These are phyloP conservation scores for Pezicula carpinea DNA, from an alignment of 2,329 filamentous ascomycete species.

Conservation along the genomic window DNA sequence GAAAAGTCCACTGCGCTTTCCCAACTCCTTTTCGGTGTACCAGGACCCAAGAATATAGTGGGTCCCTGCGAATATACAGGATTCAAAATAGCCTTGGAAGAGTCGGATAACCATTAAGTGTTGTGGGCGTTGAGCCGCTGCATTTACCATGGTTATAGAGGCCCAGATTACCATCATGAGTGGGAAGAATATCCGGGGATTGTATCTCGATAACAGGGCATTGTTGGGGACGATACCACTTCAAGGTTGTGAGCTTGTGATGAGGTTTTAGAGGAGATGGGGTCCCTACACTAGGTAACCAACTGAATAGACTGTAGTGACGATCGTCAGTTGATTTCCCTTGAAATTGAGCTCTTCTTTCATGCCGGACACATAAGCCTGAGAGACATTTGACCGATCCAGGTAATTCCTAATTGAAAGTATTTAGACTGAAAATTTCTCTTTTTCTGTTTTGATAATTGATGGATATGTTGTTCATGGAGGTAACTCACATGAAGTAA, in stretches of 20 bases:
- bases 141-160: slow-evolving; percentile 57
- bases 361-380: slow-evolving; percentile 52
- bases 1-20: slow-evolving; percentile 57
- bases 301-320: slow-evolving; percentile 43
- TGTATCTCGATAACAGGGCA: slow-evolving; percentile 57
- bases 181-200: slow-evolving; percentile 58
- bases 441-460: not conserved
- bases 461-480: not conserved
- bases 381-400: slow-evolving; percentile 46
- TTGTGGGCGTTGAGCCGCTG: slow-evolving; percentile 43
- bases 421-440: not conserved
- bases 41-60: slow-evolving; percentile 58
- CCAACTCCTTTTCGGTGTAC: slow-evolving; percentile 56
- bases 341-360: slow-evolving; percentile 44
- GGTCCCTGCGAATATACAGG: slow-evolving; percentile 51
- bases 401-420: slow-evolving; percentile 28
- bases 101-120: slow-evolving; percentile 57
- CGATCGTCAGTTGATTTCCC: slow-evolving; percentile 46
- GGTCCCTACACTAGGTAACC: slow-evolving; percentile 16
- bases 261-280: not conserved
- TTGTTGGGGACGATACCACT: slow-evolving; percentile 59
- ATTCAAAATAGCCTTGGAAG: slow-evolving; percentile 51
- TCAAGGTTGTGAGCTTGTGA: slow-evolving; percentile 30
- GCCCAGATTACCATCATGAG: slow-evolving; percentile 60
- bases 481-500: slow-evolving; percentile 25